phyloP scores from a whole-genome alignment of 495 filamentous ascomycete species.

The Penicillium verhagenii region DNA sequence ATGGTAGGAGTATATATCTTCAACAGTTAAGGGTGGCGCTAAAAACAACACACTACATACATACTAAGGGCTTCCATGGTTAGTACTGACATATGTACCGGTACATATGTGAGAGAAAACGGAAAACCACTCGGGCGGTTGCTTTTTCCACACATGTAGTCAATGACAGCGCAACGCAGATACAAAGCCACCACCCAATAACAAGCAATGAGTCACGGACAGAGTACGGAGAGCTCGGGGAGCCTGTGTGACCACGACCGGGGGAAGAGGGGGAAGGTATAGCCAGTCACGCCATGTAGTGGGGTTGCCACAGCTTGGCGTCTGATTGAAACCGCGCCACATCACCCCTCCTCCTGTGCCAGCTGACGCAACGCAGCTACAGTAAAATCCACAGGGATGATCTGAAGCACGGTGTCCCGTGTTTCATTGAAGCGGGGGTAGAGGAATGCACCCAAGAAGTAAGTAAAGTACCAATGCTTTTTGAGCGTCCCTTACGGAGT shows the following conservation, averaged over 20 bases:
- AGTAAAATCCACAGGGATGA: too few species aligned
- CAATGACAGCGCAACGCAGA: background rate
- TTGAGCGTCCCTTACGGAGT: too few species aligned
- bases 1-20: too few species aligned
- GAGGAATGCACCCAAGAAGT: too few species aligned
- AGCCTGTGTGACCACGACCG: background rate
- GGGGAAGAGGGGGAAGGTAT: background rate
- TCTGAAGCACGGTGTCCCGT: background rate
- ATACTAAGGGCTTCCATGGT: too few species aligned
- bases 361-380: constrained; percentile 19
- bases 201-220: background rate
- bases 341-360: background rate
- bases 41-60: too few species aligned
- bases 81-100: too few species aligned
- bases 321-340: background rate
- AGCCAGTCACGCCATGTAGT: constrained; percentile 15
- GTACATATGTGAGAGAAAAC: background rate
- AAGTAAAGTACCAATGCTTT: background rate
- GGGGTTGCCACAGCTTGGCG: constrained; percentile 15
- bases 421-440: background rate
- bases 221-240: background rate
- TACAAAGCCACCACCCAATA: background rate
- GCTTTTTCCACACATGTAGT: constrained; percentile 4
- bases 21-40: background rate
- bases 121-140: constrained; percentile 2